Conservation (phyloP, 495 filamentous ascomycete species). For the Daldinia concentrica region DNA sequence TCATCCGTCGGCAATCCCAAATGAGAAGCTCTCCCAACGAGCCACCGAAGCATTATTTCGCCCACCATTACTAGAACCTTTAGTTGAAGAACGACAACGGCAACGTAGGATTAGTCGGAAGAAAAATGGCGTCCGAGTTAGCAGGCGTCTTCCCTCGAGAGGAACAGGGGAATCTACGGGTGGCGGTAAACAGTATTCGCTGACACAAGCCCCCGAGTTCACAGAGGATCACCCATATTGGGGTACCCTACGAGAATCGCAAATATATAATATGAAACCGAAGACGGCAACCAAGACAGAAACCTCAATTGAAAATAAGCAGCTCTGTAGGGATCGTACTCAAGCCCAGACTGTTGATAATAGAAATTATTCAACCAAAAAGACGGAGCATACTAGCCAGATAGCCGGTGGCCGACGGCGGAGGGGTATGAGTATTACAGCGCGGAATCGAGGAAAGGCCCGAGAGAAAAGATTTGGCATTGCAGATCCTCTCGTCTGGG, state of each 20-base stretch:
- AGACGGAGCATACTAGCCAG: not conserved
- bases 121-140: slow-evolving; percentile 44
- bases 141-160: slow-evolving; percentile 41
- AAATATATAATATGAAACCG: slow-evolving; percentile 11
- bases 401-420: slow-evolving; percentile 16
- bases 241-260: slow-evolving; percentile 39
- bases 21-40: slow-evolving; percentile 41
- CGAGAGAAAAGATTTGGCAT: slow-evolving; percentile 43
- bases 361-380: not conserved
- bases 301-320: not conserved
- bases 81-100: slow-evolving; percentile 26
- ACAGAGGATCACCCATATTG: slow-evolving; percentile 43
- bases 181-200: slow-evolving; percentile 20
- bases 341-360: not conserved
- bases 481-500: slow-evolving; percentile 48
- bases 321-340: not conserved
- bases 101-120: slow-evolving; percentile 46
- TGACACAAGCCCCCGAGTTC: slow-evolving; percentile 34
- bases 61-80: slow-evolving; percentile 46
- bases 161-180: slow-evolving; percentile 24
- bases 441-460: slow-evolving; percentile 9
- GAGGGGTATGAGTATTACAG: slow-evolving; percentile 15
- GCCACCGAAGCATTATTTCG: slow-evolving; percentile 51
- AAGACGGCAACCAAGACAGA: not conserved
- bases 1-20: slow-evolving; percentile 40